Evolutionary conservation across 1,284 basidiomycete genomes (phyloP).

Genomic region (Tylopilus orsonianus): DNA sequence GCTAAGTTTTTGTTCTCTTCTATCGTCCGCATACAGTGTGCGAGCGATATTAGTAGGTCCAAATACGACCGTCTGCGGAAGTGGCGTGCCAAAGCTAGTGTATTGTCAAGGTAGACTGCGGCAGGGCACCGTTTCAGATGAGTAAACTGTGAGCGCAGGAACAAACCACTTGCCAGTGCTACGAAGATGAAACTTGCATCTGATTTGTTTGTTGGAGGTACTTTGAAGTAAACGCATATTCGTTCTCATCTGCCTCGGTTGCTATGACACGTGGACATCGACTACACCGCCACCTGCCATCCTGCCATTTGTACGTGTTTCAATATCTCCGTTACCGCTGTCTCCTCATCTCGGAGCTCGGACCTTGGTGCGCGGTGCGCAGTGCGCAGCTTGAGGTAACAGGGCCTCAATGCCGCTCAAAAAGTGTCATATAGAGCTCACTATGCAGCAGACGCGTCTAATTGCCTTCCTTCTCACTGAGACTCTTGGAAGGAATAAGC

Average conservation of each 20-base stretch:
- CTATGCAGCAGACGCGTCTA: too few species aligned
- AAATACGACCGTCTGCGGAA: slow-evolving; percentile 4
- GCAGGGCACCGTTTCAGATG: not conserved
- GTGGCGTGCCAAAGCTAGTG: not conserved
- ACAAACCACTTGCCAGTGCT: not conserved
- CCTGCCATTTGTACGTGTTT: too few species aligned
- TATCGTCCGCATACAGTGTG: slow-evolving; percentile 9
- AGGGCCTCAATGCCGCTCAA: not conserved
- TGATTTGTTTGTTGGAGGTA: slow-evolving; percentile 9
- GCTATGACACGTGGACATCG: slow-evolving; percentile 15
- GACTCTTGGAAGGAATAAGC: too few species aligned
- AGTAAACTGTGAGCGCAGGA: not conserved
- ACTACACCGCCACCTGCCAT: slow-evolving; percentile 21
- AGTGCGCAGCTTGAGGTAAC: too few species aligned
- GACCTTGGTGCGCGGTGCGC: too few species aligned
- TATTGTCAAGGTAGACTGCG: slow-evolving; percentile 1
- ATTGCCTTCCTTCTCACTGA: too few species aligned
- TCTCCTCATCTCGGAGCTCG: slow-evolving; percentile 1
- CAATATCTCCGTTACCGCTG: too few species aligned
- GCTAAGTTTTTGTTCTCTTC: not conserved
- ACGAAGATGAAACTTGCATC: slow-evolving; percentile 16
- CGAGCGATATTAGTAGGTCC: slow-evolving; percentile 10
- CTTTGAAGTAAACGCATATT: not conserved
- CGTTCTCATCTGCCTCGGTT: slow-evolving; percentile 2
- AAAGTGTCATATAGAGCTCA: too few species aligned